Base-by-base conservation (phyloP, 2,329 filamentous ascomycete genomes). In the Neurospora sp. region DNA sequence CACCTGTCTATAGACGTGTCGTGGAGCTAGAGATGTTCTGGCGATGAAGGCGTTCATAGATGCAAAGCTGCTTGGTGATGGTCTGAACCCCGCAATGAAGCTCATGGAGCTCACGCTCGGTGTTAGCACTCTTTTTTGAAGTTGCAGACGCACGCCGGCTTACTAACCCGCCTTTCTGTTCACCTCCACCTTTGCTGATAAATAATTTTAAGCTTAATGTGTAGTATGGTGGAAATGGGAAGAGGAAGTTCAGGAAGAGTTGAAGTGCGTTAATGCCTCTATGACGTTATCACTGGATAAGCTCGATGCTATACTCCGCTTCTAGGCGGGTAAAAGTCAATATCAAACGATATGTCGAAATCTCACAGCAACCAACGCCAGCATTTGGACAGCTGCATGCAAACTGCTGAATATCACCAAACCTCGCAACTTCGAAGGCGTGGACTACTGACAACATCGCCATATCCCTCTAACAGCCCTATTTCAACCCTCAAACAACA, bases 11-110 rank as follows among this genome's bases (percentile, higher is more conserved):
- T 33, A 62, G 52, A 62, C 28, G 52, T 62, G 52, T 62, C 52
- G 52, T 68, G 40, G 36, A 66, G 36, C 77, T 78, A 78, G 71
- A 80, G 79, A 77, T 74, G 79, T 79, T 70, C 77, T 78, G 74
- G 77, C 76, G 69, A 78, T 76, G 74, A 84, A 73, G 71, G 77
- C 77, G 80, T 82, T 83, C 83, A 85, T 85, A 73, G 74, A 72
- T 71, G 72, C 71, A 68, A 66, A 67, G 52, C 41, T n/a, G 36
- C 5, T 62, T 36, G 52, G 52, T 62, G 52, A 62, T 62, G 52
- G 52, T 36, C 52, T 62, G 52, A 3, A 10, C 52, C 52, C 52
- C 52, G 52, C 52, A 62, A 4, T 3, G 28, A n/a, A 62, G 52
- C 52, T 62, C 52, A 0, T 5, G 8, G 23, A 62, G 52, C 28